Base-by-base conservation (phyloP, 805 yeast genomes). In the Debaryomyces hansenii region DNA sequence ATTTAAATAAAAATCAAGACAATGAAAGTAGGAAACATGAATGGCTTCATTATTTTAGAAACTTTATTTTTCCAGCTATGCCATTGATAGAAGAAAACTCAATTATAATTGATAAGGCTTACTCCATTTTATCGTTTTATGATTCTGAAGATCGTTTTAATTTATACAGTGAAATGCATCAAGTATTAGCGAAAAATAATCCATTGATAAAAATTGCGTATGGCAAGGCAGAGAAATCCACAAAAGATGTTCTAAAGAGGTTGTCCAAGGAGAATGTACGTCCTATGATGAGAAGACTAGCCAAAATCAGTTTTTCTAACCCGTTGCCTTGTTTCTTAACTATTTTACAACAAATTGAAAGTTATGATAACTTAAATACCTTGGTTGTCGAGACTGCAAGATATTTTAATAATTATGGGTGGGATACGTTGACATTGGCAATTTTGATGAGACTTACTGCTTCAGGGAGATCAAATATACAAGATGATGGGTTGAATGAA, bases 361-460 rank as follows among this genome's bases (percentile, higher is more conserved):
- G 94, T 69, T 92, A 92, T 60, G 96, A 87, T 59, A 92, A 92
- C 59, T 78, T 92, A 51, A 86, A 85, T 38, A 83, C 81, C 33
- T 72, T 92, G 47, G 82, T 92, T 5, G 90, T 89, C 8, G 85
- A 85, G 40, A 80, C 94, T 5, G 90, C 96, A 0, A 71, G 82
- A 35, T 85, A 80, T 58, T 89, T 90, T 60, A 85, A 84, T 42
- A 77, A 69, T 4, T 84, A 85, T 56, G 90, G 90, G 0, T 90
- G 96, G 90, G 98, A 92, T 62, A 87, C 83, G 2, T 64, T 92
- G 27, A 84, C 91, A 4, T 83, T 81, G 56, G 90, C 86, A 1
- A 65, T 91, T 3, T 69, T 91, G 57, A 77, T 81, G 58, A 79
- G 94, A 53, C 70, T 92, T 18, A 81, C 91, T 1, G 63, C 72